Evolutionary conservation across 2,329 filamentous ascomycete genomes (phyloP).

Genomic region (Fusarium sp.): DNA sequence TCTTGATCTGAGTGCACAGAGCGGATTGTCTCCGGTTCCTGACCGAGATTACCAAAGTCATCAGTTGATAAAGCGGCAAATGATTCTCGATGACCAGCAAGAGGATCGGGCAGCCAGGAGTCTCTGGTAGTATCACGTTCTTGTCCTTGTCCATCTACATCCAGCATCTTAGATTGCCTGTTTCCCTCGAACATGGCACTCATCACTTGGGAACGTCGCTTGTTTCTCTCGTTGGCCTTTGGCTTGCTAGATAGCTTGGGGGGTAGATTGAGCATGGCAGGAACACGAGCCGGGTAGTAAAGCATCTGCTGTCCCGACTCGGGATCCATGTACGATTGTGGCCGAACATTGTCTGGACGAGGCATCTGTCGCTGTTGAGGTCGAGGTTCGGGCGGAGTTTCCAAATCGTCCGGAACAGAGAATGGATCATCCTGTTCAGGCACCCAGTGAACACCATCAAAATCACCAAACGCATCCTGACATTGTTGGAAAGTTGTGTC

Average conservation of each 20-base stretch:
- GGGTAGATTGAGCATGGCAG: constrained; percentile 91
- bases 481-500: constrained; percentile 75
- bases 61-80: constrained; percentile 52
- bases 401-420: constrained; percentile 32
- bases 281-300: constrained; percentile 95
- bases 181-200: constrained; percentile 65
- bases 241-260: constrained; percentile 85
- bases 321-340: constrained; percentile 73
- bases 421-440: constrained; percentile 60
- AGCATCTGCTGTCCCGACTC: constrained; percentile 84
- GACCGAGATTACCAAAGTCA: constrained; percentile 38
- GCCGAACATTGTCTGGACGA: constrained; percentile 52
- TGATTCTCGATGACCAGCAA: constrained; percentile 55
- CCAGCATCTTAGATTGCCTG: constrained; percentile 43
- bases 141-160: constrained; percentile 19
- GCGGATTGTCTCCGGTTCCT: constrained; percentile 35
- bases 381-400: constrained; percentile 32
- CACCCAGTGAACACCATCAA: constrained; percentile 83
- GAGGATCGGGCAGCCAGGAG: constrained; percentile 63
- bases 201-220: constrained; percentile 80
- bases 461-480: constrained; percentile 79
- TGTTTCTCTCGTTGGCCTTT: constrained; percentile 72
- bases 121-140: constrained; percentile 43
- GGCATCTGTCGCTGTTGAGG: constrained; percentile 47
- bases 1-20: constrained; percentile 38